phyloP scores from a whole-genome alignment of 805 yeast species.

The Suhomyces sp. region DNA sequence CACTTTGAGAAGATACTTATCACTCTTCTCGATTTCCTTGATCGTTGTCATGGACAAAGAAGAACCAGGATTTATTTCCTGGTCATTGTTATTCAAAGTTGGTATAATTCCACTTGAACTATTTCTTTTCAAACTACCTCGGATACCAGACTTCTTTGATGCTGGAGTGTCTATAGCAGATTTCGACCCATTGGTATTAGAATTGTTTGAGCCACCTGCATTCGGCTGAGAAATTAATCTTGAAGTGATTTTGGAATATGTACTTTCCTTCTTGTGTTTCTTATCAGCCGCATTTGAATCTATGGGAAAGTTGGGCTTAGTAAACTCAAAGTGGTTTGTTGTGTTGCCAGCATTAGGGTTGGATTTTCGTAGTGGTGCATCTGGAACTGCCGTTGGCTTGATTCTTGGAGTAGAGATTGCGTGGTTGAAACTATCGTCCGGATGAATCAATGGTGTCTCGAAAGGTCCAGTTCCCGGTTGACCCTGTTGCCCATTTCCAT shows the following conservation, averaged over 20 bases:
- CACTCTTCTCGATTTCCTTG: slow-evolving; percentile 32
- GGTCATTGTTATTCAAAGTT: slow-evolving; percentile 3
- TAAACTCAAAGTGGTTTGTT: slow-evolving; percentile 23
- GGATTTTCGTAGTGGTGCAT: slow-evolving; percentile 39
- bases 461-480: slow-evolving; percentile 2
- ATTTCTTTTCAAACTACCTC: slow-evolving; percentile 9
- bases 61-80: neutral
- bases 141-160: slow-evolving; percentile 3
- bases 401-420: slow-evolving; percentile 31
- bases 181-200: slow-evolving; percentile 4
- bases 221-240: slow-evolving; percentile 45
- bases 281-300: slow-evolving; percentile 15
- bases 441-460: slow-evolving; percentile 17
- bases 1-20: slow-evolving; percentile 45
- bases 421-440: slow-evolving; percentile 23
- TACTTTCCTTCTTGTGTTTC: slow-evolving; percentile 28
- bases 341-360: slow-evolving; percentile 17
- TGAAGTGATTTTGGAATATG: slow-evolving; percentile 48
- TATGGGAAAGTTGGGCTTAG: slow-evolving; percentile 30
- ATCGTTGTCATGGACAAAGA: slow-evolving; percentile 10
- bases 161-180: slow-evolving; percentile 5
- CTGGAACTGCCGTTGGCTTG: slow-evolving; percentile 27
- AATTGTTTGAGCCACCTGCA: slow-evolving; percentile 3
- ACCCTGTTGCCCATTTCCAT: neutral
- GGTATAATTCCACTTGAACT: slow-evolving; percentile 9